Evolutionary conservation across 2,329 filamentous ascomycete genomes (phyloP).

Genomic region (Phaeophleospora eucalypticola): DNA sequence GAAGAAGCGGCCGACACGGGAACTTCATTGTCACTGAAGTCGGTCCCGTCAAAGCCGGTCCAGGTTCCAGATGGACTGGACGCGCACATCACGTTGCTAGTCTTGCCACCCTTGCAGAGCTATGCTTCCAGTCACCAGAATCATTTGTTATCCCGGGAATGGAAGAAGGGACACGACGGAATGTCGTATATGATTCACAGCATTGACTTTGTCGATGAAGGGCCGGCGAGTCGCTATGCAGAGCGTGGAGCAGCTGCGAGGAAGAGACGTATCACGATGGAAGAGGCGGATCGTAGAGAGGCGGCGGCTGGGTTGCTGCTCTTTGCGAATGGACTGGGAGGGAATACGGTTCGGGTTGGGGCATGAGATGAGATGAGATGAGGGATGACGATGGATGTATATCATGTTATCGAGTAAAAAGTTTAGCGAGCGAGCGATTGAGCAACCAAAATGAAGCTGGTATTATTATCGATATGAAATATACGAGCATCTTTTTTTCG

Average conservation of each 20-base stretch:
- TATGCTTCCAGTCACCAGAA: constrained; percentile 73
- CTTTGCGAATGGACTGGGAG: constrained; percentile 20
- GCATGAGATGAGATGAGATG: constrained; percentile 10
- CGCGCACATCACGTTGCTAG: constrained; percentile 78
- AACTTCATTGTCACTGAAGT: no score
- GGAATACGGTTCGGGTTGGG: constrained; percentile 15
- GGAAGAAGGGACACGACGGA: constrained; percentile 74
- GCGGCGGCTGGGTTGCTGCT: constrained; percentile 29
- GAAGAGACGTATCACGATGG: constrained; percentile 47
- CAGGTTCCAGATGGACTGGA: constrained; percentile 66
- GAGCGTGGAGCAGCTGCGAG: constrained; percentile 45
- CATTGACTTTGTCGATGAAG: constrained; percentile 82
- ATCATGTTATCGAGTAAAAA: background rate
- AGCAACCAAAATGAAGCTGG: no score
- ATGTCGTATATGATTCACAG: constrained; percentile 82
- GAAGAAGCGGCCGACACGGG: no score
- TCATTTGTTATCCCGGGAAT: constrained; percentile 77
- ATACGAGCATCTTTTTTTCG: no score
- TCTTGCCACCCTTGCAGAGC: constrained; percentile 72
- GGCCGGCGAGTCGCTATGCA: constrained; percentile 45
- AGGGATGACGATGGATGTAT: background rate
- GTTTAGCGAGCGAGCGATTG: no score
- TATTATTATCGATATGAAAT: no score
- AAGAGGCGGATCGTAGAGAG: constrained; percentile 32
- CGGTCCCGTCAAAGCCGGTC: constrained; percentile 46